Conservation (phyloP, 805 yeast genomes). For the Ogataea ramenticola region DNA sequence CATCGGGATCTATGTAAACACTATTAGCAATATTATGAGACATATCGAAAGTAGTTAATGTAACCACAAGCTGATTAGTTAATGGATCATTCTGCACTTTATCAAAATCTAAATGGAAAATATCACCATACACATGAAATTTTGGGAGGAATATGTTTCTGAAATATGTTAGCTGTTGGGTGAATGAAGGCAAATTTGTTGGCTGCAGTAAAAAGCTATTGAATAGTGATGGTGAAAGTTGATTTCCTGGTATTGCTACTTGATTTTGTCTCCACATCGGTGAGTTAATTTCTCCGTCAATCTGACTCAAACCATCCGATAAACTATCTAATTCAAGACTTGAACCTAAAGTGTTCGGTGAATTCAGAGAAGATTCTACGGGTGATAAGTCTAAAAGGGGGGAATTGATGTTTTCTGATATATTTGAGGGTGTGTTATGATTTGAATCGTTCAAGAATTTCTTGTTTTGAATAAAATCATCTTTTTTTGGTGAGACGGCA, state of each 20-base stretch:
- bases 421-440: no score
- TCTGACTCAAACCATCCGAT: neutral
- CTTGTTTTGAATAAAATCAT: no score
- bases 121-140: slow-evolving; percentile 15
- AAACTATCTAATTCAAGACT: slow-evolving; percentile 1
- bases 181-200: neutral
- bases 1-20: slow-evolving; percentile 2
- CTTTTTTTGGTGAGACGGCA: no score
- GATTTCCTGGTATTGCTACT: neutral
- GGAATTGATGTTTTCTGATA: no score
- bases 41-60: slow-evolving; percentile 18
- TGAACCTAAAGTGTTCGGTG: neutral
- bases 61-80: slow-evolving; percentile 11
- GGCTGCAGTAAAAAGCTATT: neutral
- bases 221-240: neutral
- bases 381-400: no score
- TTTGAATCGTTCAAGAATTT: no score
- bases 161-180: slow-evolving; percentile 15
- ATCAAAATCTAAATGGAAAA: slow-evolving; percentile 4
- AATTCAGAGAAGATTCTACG: no score
- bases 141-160: slow-evolving; percentile 16
- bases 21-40: slow-evolving; percentile 4
- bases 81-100: slow-evolving; percentile 8
- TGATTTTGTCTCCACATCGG: neutral
- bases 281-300: neutral